Evolutionary conservation across 495 filamentous ascomycete genomes (phyloP).

Genomic region (Lentithecium fluviatile): DNA sequence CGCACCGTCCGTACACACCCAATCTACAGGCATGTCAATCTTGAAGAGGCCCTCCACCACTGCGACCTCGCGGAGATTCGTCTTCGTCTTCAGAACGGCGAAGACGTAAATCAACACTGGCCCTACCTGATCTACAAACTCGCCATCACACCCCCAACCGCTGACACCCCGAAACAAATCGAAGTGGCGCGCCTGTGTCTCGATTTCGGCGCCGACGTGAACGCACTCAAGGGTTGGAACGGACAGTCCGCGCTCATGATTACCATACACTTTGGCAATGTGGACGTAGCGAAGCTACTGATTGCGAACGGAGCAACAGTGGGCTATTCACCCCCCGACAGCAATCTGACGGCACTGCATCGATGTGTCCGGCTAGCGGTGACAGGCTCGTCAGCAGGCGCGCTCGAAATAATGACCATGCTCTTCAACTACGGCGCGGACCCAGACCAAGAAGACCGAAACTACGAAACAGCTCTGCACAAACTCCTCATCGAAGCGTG

Average conservation of each 20-base stretch:
- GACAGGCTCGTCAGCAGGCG: slow-evolving; percentile 5
- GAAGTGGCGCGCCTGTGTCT: slow-evolving; percentile 23
- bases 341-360: slow-evolving; percentile 21
- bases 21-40: slow-evolving; percentile 14
- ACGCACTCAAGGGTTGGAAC: slow-evolving; percentile 24
- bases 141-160: slow-evolving; percentile 13
- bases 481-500: slow-evolving; percentile 23
- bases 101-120: slow-evolving; percentile 22
- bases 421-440: slow-evolving; percentile 19
- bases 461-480: slow-evolving; percentile 9
- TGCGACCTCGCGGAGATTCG: slow-evolving; percentile 13
- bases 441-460: slow-evolving; percentile 13
- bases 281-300: slow-evolving; percentile 20
- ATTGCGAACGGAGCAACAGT: slow-evolving; percentile 17
- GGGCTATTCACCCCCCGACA: slow-evolving; percentile 6
- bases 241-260: slow-evolving; percentile 24
- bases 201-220: slow-evolving; percentile 24
- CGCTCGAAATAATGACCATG: slow-evolving; percentile 16
- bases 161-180: background rate
- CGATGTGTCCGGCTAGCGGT: slow-evolving; percentile 22
- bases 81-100: slow-evolving; percentile 19
- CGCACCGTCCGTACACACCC: slow-evolving; percentile 15
- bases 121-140: slow-evolving; percentile 25
- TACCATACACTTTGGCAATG: slow-evolving; percentile 25
- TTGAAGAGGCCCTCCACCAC: slow-evolving; percentile 11